Evolutionary conservation across 1,284 basidiomycete genomes (phyloP).

Genomic region (Schizophyllum amplum): DNA sequence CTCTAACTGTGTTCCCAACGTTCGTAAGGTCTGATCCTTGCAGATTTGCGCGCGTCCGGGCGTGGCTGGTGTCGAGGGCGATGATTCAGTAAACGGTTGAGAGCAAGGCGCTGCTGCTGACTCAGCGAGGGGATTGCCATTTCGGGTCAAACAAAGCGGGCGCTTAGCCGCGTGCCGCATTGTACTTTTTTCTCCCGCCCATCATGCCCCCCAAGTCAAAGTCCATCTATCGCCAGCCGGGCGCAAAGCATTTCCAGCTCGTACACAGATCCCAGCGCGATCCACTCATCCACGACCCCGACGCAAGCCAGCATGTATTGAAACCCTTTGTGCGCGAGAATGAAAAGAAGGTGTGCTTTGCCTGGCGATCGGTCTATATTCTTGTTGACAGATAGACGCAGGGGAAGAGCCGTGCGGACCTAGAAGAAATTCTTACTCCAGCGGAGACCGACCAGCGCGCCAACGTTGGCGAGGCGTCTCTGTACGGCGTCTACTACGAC

Average conservation of each 20-base stretch:
- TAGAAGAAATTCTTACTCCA: slow-evolving; percentile 55
- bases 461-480: slow-evolving; percentile 79
- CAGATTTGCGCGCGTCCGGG: not conserved
- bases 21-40: not conserved
- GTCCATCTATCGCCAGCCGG: slow-evolving; percentile 86
- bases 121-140: not conserved
- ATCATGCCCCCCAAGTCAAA: slow-evolving; percentile 63
- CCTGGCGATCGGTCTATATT: slow-evolving; percentile 10
- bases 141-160: not conserved
- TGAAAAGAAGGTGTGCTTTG: slow-evolving; percentile 47
- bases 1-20: not conserved
- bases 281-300: slow-evolving; percentile 90
- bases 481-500: slow-evolving; percentile 93
- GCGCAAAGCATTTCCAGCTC: slow-evolving; percentile 90
- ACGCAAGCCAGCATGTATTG: slow-evolving; percentile 84
- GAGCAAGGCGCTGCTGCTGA: not conserved
- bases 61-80: not conserved
- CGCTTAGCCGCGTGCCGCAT: not conserved
- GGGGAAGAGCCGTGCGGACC: slow-evolving; percentile 73
- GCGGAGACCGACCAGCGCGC: slow-evolving; percentile 44
- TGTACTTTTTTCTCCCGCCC: slow-evolving; percentile 16
- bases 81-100: not conserved
- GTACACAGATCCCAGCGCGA: slow-evolving; percentile 96
- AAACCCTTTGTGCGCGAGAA: slow-evolving; percentile 75
- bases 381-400: slow-evolving; percentile 20